phyloP scores from a whole-genome alignment of 2,329 filamentous ascomycete species.

The Colletotrichum sp. region DNA sequence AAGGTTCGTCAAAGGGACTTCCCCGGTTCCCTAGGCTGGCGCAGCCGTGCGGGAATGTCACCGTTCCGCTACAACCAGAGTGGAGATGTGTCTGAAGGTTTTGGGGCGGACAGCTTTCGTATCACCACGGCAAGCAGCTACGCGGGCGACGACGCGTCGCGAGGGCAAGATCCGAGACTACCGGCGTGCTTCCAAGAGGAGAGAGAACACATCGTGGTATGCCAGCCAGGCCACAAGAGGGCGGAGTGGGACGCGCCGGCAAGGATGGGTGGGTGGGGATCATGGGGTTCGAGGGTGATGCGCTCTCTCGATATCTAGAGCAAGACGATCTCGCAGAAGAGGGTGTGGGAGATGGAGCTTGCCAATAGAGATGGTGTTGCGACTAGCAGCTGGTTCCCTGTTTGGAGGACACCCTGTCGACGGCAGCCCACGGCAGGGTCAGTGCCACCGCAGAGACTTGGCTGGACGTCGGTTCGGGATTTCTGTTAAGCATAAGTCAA shows the following conservation, averaged over 20 bases:
- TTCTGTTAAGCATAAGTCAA: constrained; percentile 17
- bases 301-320: constrained; percentile 11
- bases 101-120: background rate
- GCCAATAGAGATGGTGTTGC: background rate
- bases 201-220: background rate
- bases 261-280: constrained; percentile 20
- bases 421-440: background rate
- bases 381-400: constrained; percentile 5
- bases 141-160: background rate
- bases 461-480: constrained; percentile 2
- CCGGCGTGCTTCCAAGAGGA: constrained; percentile 1
- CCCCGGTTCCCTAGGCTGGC: background rate
- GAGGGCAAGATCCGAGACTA: constrained; percentile 19
- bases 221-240: background rate
- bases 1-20: background rate
- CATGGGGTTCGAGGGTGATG: constrained; percentile 16
- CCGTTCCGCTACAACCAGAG: constrained; percentile 2
- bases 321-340: constrained; percentile 17
- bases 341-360: constrained; percentile 15
- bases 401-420: background rate
- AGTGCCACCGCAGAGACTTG: constrained; percentile 2
- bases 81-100: background rate
- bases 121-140: background rate
- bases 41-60: background rate
- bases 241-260: constrained; percentile 11